phyloP scores from a whole-genome alignment of 202 grass and related monocot species.

The Zizania palustris region DNA sequence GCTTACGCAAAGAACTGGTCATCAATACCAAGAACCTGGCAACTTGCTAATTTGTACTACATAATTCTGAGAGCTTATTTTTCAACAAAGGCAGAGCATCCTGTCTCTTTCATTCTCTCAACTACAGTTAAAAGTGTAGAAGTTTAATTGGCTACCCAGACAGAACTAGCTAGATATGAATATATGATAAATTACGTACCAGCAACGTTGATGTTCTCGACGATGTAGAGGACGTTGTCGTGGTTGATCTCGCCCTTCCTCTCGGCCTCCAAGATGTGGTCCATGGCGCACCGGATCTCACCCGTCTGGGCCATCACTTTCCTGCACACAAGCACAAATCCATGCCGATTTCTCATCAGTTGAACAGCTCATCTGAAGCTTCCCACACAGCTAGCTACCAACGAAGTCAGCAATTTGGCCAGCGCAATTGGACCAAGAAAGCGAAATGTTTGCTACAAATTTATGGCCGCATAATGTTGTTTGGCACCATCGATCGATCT shows the following conservation, averaged over 20 bases:
- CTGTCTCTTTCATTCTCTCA: neutral
- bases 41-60: neutral
- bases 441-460: neutral
- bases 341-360: neutral
- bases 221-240: conserved; percentile 88
- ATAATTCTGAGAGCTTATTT: neutral
- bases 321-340: conserved; percentile 24
- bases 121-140: neutral
- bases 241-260: conserved; percentile 86
- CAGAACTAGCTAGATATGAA: neutral
- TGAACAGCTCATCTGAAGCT: conserved; percentile 6
- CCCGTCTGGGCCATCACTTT: conserved; percentile 54
- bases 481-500: conserved; percentile 1
- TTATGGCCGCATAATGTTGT: neutral
- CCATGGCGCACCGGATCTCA: conserved; percentile 73
- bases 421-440: neutral
- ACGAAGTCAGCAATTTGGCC: neutral
- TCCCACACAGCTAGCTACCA: neutral
- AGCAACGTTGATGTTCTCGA: conserved; percentile 91
- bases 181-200: conserved; percentile 37
- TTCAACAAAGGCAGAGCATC: neutral
- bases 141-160: neutral
- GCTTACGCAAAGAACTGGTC: neutral
- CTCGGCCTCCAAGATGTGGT: conserved; percentile 81
- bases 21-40: neutral